Evolutionary conservation across 345 rosid species (phyloP).

Genomic region (Syzygium jambos): DNA sequence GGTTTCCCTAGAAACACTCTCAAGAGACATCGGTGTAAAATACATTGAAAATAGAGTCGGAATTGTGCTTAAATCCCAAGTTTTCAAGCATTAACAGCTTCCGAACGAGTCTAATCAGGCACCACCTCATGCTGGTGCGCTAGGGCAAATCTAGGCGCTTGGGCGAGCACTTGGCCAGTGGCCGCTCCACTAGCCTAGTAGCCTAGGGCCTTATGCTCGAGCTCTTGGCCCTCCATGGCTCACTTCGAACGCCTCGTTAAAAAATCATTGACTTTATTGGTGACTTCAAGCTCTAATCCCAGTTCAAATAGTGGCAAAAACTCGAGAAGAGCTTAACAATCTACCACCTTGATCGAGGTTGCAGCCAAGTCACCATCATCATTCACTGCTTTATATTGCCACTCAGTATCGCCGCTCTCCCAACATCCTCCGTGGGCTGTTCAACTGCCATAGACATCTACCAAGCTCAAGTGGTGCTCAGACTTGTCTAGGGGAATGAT

Average conservation of each 20-base stretch:
- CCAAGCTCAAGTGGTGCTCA: neutral
- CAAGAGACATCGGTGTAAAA: rapidly evolving
- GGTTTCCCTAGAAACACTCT: neutral
- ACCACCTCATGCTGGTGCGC: neutral
- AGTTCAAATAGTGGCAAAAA: neutral
- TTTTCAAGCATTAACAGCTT: neutral
- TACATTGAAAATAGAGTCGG: rapidly evolving
- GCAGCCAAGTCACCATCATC: neutral
- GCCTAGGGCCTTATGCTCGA: neutral
- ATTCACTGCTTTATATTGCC: neutral
- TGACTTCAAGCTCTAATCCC: neutral
- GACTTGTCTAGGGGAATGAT: neutral
- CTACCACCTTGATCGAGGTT: neutral
- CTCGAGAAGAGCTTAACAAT: neutral
- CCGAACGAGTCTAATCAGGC: neutral
- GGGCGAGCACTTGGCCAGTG: neutral
- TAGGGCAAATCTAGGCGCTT: neutral
- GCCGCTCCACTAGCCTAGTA: neutral
- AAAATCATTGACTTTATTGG: neutral
- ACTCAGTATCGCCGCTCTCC: neutral
- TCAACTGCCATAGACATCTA: neutral
- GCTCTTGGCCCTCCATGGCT: neutral
- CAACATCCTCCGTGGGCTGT: neutral
- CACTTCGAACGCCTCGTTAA: neutral
- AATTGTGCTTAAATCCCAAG: neutral